Evolutionary conservation across 2,329 filamentous ascomycete species (phyloP).

Genomic region (Cytospora schulzeri): DNA sequence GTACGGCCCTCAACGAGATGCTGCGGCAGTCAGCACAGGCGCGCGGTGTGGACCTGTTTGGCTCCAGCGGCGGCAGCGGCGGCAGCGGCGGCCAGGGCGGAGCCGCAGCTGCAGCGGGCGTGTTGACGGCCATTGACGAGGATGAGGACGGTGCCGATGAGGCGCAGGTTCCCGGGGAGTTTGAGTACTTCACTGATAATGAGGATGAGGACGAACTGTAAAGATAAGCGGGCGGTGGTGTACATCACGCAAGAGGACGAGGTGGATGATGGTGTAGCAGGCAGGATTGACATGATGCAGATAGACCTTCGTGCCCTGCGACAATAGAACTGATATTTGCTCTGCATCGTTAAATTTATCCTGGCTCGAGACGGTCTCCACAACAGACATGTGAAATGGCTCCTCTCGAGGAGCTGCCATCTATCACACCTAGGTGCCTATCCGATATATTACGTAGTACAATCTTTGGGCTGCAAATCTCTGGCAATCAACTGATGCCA

Average conservation of each 20-base stretch:
- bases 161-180: constrained; percentile 69
- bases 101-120: constrained; percentile 73
- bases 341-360: background rate
- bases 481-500: no score
- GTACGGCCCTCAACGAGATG: constrained; percentile 46
- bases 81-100: constrained; percentile 44
- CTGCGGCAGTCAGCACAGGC: constrained; percentile 43
- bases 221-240: background rate
- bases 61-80: constrained; percentile 30
- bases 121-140: constrained; percentile 86
- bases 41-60: constrained; percentile 31
- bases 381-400: background rate
- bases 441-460: no score
- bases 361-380: background rate
- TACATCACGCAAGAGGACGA: constrained; percentile 17
- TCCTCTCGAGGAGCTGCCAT: background rate
- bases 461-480: no score
- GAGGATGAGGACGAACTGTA: constrained; percentile 49
- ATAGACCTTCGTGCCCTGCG: constrained; percentile 21
- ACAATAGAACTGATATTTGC: constrained; percentile 15
- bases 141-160: constrained; percentile 75
- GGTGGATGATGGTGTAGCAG: background rate
- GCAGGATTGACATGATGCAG: background rate
- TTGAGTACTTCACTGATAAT: constrained; percentile 76
- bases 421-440: no score